Conservation (phyloP, 2,329 filamentous ascomycete genomes). For the Elsinoe australis region DNA sequence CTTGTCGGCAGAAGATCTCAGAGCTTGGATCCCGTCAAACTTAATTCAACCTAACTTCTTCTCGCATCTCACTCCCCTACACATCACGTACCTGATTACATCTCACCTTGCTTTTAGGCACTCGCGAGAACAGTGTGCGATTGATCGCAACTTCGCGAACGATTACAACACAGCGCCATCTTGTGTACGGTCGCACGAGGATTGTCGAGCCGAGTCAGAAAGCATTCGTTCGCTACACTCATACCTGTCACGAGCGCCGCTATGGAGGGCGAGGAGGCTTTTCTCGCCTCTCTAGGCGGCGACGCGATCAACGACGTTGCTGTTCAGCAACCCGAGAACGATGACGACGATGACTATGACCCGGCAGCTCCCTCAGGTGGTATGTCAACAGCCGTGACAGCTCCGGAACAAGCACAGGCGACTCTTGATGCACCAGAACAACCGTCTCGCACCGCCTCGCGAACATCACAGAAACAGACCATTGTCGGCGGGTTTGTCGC, state of each 20-base stretch:
- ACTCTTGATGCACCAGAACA: slow-evolving; percentile 30
- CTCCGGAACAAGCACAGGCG: slow-evolving; percentile 15
- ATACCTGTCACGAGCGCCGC: too few species aligned
- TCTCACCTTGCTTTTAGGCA: too few species aligned
- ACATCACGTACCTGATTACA: too few species aligned
- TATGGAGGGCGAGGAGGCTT: slow-evolving; percentile 47
- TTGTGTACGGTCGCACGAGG: too few species aligned
- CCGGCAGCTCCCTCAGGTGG: slow-evolving; percentile 13
- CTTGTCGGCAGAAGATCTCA: background rate
- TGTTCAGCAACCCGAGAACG: slow-evolving; percentile 38
- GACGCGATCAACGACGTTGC: slow-evolving; percentile 32
- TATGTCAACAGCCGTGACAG: background rate
- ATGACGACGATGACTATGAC: slow-evolving; percentile 37
- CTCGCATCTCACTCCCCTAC: too few species aligned
- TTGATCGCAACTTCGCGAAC: too few species aligned
- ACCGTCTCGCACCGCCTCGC: slow-evolving; percentile 39
- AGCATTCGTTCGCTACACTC: too few species aligned
- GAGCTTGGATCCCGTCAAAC: too few species aligned
- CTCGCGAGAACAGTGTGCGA: too few species aligned
- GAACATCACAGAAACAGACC: slow-evolving; percentile 40
- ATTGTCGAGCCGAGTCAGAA: too few species aligned
- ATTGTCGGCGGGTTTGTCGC: slow-evolving; percentile 56
- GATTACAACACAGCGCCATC: too few species aligned
- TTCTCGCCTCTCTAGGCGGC: slow-evolving; percentile 43
- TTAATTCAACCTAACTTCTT: too few species aligned